Evolutionary conservation across 345 rosid genomes (phyloP), one percentile per base, ranked within the genome.

Genomic region (Heritiera fomes): DNA sequence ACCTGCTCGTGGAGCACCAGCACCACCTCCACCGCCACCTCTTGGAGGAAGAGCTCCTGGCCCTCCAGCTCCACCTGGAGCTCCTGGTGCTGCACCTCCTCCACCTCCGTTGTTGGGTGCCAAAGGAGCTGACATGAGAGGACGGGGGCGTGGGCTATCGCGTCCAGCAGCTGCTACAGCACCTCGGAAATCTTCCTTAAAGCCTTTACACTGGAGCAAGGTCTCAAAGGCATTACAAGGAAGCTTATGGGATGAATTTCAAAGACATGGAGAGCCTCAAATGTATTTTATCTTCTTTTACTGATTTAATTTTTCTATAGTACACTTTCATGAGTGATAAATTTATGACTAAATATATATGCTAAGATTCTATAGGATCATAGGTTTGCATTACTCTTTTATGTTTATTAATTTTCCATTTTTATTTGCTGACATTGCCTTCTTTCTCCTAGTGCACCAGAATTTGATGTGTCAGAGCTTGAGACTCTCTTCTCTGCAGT

Each of bases 191-290:
- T 93, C 98, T 82, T 89, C 97, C 45, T 85, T 97, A 81, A 97
- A 97, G 88, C 99, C 99, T 78, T 75, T 97, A 73, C 99, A 94
- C 72, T 97, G 98, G 99, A 92, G 95, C 84, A 97, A 97, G 86
- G 97, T 94, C 82, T 88, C 99, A 83, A 90, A 98, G 88, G 97
- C 94, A 79, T 76, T 97, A 71, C 98, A 94, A 85, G 99, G 99
- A 88, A 97, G 98, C 87, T 92, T 97, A 80, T 97, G 98, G 99
- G 98, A 97, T 17, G 98, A 97, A 86, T 77, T 97, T 83, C 99
- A 97, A 83, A 94, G 87, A 85, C 91, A 89, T 62, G 97, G 97
- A 78, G 99, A 91, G 76, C 83, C 91, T 67, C 99, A 93, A 84
- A 91, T 75, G 98, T 94, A 89, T 58, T 58, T 77, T 68, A 68